Base-by-base conservation (phyloP, 2,329 filamentous ascomycete species). In the Onygenales sp. region DNA sequence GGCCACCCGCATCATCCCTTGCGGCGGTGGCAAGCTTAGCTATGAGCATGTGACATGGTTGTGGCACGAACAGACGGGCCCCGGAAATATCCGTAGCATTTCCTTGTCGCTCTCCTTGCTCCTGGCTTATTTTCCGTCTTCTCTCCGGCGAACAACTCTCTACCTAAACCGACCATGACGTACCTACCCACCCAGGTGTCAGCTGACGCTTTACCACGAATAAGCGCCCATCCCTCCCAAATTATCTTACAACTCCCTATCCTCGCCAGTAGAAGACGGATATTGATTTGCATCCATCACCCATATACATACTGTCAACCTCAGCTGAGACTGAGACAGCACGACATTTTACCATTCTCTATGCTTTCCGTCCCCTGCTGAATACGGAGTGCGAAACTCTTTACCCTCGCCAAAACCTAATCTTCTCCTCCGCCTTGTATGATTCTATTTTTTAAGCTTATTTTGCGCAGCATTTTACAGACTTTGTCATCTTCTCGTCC, bases 401-500 rank as follows among this genome's bases (percentile, higher is more conserved):
- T 14, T 14, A 43, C 3, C 41, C 41, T 14, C 14, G 3, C 27
- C 35, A 13, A 49, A 14, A 11, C 11, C 36, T 39, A 39, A 31
- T 41, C 35, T 49, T 41, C 46, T 39, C 27, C 46, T 49, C 32
- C 31, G 31, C 35, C 27, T 7, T 39, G 46, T 39, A 49, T 49
- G 46, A 49, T 49, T 49, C 27, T n/a, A 27, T 11, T 31, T 49
- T 10, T 41, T 39, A 14, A 49, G 7, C 38, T 48, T 48, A 48
- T 21, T 36, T 43, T 38, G 32, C 32, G 10, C 14, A 27, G 11
- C 46, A n/a, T 45, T 45, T 45, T 45, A 13, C 45, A 38, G 39
- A 46, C n/a, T 17, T 45, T 45, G 8, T n/a, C 31, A 41, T 45
- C 45, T 36, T 50, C 47, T 54, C 51, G 55, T 56, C 51, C 51